Evolutionary conservation across 2,329 filamentous ascomycete genomes (phyloP), one percentile per base, ranked within the genome.

Genomic region (Phyllosticta citriasiana): DNA sequence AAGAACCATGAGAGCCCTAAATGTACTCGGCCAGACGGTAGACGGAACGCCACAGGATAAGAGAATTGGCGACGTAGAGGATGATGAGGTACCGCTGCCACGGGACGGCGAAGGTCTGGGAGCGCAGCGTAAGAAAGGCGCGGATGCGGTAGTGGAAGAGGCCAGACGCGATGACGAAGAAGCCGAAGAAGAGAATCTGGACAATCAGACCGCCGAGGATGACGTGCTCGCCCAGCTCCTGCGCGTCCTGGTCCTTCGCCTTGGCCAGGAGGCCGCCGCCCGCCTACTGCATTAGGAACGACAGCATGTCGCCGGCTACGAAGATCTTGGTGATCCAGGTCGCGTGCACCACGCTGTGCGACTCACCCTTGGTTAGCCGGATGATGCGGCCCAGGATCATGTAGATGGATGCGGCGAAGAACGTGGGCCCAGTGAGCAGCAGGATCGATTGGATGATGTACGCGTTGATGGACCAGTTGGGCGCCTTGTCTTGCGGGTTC

Each of bases 1-100:
- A 65, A 55, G 72, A 75, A 0, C 80, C 80, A n/a, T 71, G 65
- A 25, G 74, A 71, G 1, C 79, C 79, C 64, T 76, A 67, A 0
- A 71, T 64, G 62, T 79, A 84, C 70, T 83, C 80, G 6, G 76
- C 67, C 9, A 82, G 71, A 30, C 81, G 74, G 59, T 80, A 80
- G 2, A 81, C 62, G 5, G 71, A 77, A 35, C 81, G 74, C 5
- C 81, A 61, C 63, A 83, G 68, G 65, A 83, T 82, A n/a, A 82
- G 67, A 0, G 67, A 64, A 61, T 73, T 77, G 27, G 74, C 71
- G 1, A 66, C 53, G 64, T 82, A 82, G 7, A 83, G 71, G 0
- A 71, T 69, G 12, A 67, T 59, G 64, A 82, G 68, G 60, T 75
- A 72, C 56, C 70, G 72, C 64, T 67, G 66, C 64, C 66, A 67